Base-by-base conservation (phyloP, 345 rosid species). In the Carallia brachiata region DNA sequence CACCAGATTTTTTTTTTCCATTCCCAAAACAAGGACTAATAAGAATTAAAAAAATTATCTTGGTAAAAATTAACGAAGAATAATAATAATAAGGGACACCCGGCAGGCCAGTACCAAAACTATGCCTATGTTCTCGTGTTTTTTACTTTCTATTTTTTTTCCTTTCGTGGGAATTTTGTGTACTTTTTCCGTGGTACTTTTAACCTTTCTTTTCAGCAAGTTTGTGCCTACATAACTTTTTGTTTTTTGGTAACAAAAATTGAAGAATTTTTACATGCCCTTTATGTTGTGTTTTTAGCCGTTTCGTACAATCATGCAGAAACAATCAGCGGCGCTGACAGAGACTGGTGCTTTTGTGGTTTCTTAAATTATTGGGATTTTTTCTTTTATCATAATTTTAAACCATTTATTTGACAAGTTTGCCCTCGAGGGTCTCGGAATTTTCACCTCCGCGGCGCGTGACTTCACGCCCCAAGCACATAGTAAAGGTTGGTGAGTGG, bases 101-200 rank as follows among this genome's bases (percentile, higher is more conserved):
- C 17, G 3, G 50, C 12, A 44, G 16, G 50, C 17, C 50, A 44
- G 4, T 44, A 27, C 55, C 17, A 19, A 12, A 52, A 52, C 17
- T 56, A 32, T 19, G 4, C 15, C 31, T 2, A 0, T 27, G 2
- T 27, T 6, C 31, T 4, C 23, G 60, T 8, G 34, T 15, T 16
- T 56, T 67, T 5, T 19, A 31, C 32, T 7, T 5, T 7, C 30
- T 44, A 4, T 56, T 55, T 5, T 56, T 58, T 36, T 27, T 10
- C 17, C 0, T 47, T 18, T 19, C 8, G 10, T 40, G 17, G 44
- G 57, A 61, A 52, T 60, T 66, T 36, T 44, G 4, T 56, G 77
- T 74, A 74, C 73, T 31, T 61, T 23, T 47, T 74, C 77, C 69
- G 77, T 74, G 69, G 77, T 74, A 63, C 77, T 68, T 27, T 56